A percentile compares a stretch with the other conserved stretches of the same genome.
Evolutionary conservation across 1,284 basidiomycete species (phyloP).

Genomic region (Trichosporon sp.): DNA sequence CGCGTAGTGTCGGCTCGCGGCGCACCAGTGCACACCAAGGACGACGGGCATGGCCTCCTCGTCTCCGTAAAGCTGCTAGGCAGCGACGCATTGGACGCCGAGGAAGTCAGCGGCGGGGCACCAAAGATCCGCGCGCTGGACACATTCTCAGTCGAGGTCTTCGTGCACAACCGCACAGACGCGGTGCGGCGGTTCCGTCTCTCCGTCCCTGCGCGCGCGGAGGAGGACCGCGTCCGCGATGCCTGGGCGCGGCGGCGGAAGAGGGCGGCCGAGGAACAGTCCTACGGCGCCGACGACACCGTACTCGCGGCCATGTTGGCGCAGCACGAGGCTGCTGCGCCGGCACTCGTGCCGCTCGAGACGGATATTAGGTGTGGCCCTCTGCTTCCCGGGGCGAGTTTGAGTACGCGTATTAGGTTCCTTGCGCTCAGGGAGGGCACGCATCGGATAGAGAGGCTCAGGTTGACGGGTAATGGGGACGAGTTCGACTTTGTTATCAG

Average conservation of each 20-base stretch:
- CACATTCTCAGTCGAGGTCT: conserved; percentile 79
- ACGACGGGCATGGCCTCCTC: conserved; percentile 59
- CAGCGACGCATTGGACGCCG: conserved; percentile 65
- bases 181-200: conserved; percentile 77
- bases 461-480: conserved; percentile 72
- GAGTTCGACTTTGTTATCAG: conserved; percentile 65
- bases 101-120: background rate
- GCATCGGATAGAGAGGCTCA: conserved; percentile 72
- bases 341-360: conserved; percentile 73
- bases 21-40: background rate
- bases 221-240: conserved; percentile 46
- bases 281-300: conserved; percentile 46
- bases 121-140: conserved; percentile 61
- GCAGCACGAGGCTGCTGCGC: conserved; percentile 38
- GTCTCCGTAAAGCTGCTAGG: conserved; percentile 71
- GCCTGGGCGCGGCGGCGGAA: conserved; percentile 34
- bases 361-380: conserved; percentile 81
- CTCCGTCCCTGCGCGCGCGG: conserved; percentile 64
- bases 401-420: conserved; percentile 83
- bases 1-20: conserved; percentile 26
- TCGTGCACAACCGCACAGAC: conserved; percentile 81
- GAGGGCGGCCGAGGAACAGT: conserved; percentile 30
- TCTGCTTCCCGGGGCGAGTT: conserved; percentile 74
- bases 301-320: conserved; percentile 43
- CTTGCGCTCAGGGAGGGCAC: conserved; percentile 77